Conservation (phyloP, 208 protist genomes). For the Acanthamoeba healyi region DNA sequence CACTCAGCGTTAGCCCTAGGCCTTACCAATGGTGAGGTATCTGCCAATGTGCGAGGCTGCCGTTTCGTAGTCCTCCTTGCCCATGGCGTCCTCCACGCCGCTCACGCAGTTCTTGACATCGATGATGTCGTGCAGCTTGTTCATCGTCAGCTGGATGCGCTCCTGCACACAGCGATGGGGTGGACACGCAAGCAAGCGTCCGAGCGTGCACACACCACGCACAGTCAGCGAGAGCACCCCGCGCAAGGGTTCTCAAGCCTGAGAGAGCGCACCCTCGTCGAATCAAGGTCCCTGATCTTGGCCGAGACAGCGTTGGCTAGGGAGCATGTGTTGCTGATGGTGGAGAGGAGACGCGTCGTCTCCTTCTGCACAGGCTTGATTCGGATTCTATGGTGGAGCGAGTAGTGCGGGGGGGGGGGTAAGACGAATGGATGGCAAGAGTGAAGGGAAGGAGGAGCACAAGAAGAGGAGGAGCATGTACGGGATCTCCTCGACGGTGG, state of each 20-base stretch:
- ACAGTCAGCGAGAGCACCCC: too few species aligned
- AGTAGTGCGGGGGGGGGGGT: background rate
- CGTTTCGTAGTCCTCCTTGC: constrained; percentile 65
- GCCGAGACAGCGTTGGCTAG: constrained; percentile 32
- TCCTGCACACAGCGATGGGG: background rate
- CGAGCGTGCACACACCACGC: too few species aligned
- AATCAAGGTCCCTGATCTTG: constrained; percentile 68
- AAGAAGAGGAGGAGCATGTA: too few species aligned
- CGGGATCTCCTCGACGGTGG: constrained; percentile 65
- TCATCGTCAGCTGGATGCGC: constrained; percentile 48
- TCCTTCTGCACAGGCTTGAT: constrained; percentile 62
- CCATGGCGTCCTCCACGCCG: constrained; percentile 62
- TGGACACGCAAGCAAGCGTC: background rate
- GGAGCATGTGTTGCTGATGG: constrained; percentile 61
- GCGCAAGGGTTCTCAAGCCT: too few species aligned
- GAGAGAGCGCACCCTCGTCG: background rate
- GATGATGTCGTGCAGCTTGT: constrained; percentile 72
- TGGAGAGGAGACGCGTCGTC: background rate
- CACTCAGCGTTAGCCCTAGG: background rate
- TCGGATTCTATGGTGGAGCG: constrained; percentile 3
- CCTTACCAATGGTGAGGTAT: constrained; percentile 61
- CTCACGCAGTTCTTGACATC: constrained; percentile 72
- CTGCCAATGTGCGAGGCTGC: constrained; percentile 51
- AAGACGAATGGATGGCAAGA: background rate
- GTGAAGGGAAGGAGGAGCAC: background rate